Conservation (phyloP, 306 rosid species). For the Citrullus amarus region DNA sequence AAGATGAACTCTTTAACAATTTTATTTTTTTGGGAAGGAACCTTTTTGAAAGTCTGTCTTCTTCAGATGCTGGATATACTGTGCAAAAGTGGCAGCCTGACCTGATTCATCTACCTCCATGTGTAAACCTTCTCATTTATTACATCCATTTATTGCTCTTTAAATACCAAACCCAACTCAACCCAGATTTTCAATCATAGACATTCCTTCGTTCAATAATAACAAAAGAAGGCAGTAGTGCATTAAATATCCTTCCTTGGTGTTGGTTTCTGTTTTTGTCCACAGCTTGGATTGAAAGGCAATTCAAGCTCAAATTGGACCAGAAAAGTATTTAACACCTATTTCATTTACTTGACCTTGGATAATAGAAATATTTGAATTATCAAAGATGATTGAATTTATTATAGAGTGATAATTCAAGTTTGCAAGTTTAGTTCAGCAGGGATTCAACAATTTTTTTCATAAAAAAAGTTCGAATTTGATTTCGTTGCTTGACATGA, state of each 20-base stretch:
- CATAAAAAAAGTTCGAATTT: background rate
- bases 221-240: background rate
- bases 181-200: background rate
- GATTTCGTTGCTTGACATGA: background rate
- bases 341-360: background rate
- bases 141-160: background rate
- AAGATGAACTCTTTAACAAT: background rate
- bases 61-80: background rate
- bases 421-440: background rate
- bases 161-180: constrained; percentile 6
- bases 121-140: background rate
- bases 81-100: background rate
- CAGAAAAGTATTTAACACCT: background rate
- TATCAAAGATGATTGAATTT: background rate
- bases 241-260: background rate
- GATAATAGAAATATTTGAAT: background rate
- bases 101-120: background rate
- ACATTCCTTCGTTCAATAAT: background rate
- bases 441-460: background rate
- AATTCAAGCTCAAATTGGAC: background rate
- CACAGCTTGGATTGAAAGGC: constrained; percentile 7
- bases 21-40: background rate
- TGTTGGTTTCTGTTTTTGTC: background rate
- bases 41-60: constrained; percentile 5
- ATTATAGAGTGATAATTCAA: background rate